A percentile compares a stretch with the other conserved stretches of the same genome.
phyloP scores from a whole-genome alignment of 2,329 filamentous ascomycete genomes.

The Pseudocercospora macadamiae region DNA sequence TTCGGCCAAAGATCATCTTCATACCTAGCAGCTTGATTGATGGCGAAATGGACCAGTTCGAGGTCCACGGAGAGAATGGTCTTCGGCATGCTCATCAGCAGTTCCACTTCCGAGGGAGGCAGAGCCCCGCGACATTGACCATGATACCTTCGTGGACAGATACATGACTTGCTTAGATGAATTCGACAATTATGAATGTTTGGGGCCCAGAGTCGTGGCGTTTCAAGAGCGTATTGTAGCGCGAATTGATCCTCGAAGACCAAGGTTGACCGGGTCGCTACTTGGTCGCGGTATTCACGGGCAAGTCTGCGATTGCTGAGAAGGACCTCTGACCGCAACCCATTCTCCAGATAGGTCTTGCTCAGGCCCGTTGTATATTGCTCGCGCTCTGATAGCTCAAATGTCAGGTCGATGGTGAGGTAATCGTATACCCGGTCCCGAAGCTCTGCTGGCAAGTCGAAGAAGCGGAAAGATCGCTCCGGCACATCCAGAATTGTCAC shows the following conservation, averaged over 20 bases:
- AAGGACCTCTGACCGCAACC: neutral
- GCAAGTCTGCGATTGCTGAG: neutral
- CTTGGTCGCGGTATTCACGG: neutral
- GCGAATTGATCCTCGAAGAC: conserved; percentile 3
- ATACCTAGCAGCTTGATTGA: neutral
- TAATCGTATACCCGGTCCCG: neutral
- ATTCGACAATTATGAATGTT: neutral
- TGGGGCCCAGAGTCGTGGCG: neutral
- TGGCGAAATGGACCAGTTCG: neutral
- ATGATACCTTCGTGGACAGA: neutral
- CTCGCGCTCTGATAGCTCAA: neutral
- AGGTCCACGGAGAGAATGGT: neutral
- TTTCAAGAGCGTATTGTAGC: neutral
- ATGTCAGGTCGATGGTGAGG: neutral
- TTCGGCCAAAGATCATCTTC: neutral
- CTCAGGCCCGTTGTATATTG: neutral
- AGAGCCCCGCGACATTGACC: neutral
- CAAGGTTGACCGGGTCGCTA: neutral
- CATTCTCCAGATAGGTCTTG: neutral
- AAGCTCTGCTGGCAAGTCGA: neutral
- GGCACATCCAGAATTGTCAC: neutral
- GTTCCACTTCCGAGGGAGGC: neutral
- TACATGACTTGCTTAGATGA: neutral
- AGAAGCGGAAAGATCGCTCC: neutral
- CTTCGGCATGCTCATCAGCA: neutral